These are phyloP conservation scores for Cercospora sp. DNA, from an alignment of 2,329 filamentous ascomycete species.

Conservation along the genomic window DNA sequence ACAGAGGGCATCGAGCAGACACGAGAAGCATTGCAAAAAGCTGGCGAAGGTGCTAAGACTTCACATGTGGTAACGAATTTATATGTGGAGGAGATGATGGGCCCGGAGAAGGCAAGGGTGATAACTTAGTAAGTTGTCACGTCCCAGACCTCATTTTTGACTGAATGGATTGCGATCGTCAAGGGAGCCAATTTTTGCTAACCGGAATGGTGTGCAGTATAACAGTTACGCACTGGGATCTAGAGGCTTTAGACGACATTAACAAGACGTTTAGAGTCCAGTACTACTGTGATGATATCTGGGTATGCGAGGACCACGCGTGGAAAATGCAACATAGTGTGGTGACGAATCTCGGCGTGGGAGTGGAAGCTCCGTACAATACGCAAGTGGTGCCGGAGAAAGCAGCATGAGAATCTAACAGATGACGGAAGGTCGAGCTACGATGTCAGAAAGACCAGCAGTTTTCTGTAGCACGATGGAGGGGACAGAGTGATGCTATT, in stretches of 20 bases:
- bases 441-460: neutral
- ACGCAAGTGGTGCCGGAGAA: neutral
- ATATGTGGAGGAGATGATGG: slow-evolving; percentile 16
- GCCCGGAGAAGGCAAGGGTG: slow-evolving; percentile 19
- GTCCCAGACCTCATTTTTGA: neutral
- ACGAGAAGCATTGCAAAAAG: slow-evolving; percentile 7
- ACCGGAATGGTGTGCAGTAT: slow-evolving; percentile 10
- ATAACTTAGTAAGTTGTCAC: slow-evolving; percentile 17
- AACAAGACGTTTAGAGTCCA: slow-evolving; percentile 23
- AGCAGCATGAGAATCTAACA: neutral
- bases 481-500: neutral
- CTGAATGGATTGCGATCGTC: neutral
- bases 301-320: slow-evolving; percentile 20
- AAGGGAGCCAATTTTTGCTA: neutral
- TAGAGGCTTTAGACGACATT: slow-evolving; percentile 17
- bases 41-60: slow-evolving; percentile 13
- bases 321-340: slow-evolving; percentile 27
- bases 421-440: neutral
- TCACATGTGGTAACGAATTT: slow-evolving; percentile 23
- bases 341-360: slow-evolving; percentile 22
- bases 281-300: slow-evolving; percentile 27
- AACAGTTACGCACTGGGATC: slow-evolving; percentile 22
- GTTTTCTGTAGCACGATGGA: neutral
- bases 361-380: slow-evolving; percentile 22
- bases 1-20: slow-evolving; percentile 17